These are phyloP conservation scores for Sclerotinia subarctica DNA, from an alignment of 2,329 filamentous ascomycete species.

Conservation along the genomic window DNA sequence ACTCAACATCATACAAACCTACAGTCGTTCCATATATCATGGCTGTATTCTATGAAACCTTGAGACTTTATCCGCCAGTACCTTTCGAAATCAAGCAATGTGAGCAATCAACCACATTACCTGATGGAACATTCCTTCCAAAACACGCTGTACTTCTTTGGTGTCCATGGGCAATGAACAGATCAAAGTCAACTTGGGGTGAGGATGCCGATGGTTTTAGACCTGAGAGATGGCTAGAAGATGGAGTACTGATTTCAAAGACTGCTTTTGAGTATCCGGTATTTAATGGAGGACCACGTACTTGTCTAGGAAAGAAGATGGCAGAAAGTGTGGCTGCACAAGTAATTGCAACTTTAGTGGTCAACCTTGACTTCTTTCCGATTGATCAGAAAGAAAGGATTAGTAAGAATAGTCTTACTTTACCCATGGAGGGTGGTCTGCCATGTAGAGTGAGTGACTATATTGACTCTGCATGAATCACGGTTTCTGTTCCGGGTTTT, in stretches of 20 bases:
- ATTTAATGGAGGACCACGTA: constrained; percentile 61
- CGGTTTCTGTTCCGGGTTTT: too few relatives aligned
- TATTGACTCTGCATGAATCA: not conserved
- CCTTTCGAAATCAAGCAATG: constrained; percentile 65
- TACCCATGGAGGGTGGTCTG: constrained; percentile 62
- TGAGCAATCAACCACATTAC: constrained; percentile 50
- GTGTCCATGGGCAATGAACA: constrained; percentile 63
- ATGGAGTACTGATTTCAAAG: constrained; percentile 44
- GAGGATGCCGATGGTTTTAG: constrained; percentile 53
- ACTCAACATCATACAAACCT: constrained; percentile 31
- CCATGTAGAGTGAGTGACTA: constrained; percentile 39
- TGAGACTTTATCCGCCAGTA: constrained; percentile 61
- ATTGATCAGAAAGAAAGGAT: constrained; percentile 46
- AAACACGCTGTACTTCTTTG: constrained; percentile 55
- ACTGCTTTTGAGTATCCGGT: constrained; percentile 58
- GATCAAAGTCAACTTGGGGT: constrained; percentile 56
- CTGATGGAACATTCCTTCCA: constrained; percentile 59
- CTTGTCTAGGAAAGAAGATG: constrained; percentile 62
- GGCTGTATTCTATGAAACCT: constrained; percentile 59
- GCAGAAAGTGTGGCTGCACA: constrained; percentile 58
- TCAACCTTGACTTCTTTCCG: constrained; percentile 50
- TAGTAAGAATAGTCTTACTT: constrained; percentile 59
- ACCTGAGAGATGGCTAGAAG: constrained; percentile 55
- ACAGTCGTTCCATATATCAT: constrained; percentile 53
- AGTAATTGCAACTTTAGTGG: constrained; percentile 50